These are phyloP conservation scores for Metschnikowia bowlesiae DNA, from an alignment of 805 yeast species.

Conservation along the genomic window DNA sequence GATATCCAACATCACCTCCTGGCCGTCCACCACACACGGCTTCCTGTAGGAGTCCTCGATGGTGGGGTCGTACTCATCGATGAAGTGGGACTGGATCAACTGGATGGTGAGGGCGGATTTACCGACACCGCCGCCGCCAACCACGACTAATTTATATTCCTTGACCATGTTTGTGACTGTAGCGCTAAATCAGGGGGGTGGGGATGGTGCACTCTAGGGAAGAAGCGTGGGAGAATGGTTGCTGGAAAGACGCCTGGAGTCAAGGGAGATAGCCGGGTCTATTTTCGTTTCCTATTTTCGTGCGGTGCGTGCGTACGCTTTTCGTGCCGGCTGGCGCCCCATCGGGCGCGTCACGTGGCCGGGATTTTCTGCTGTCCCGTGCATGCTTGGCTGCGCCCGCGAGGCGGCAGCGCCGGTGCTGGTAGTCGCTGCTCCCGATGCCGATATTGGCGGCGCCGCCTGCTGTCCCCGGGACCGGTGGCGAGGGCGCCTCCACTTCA, in stretches of 20 bases:
- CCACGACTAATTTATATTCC: conserved; percentile 91
- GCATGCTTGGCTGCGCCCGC: too few relatives aligned
- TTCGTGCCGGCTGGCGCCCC: neutral
- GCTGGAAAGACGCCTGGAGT: neutral
- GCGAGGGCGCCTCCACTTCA: neutral
- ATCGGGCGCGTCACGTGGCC: neutral
- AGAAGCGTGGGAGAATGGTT: neutral
- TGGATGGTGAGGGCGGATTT: conserved; percentile 95
- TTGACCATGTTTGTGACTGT: conserved; percentile 35
- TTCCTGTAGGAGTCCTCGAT: conserved; percentile 91
- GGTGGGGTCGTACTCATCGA: conserved; percentile 97
- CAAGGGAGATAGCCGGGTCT: neutral
- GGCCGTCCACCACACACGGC: conserved; percentile 77
- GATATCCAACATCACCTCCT: conserved; percentile 61
- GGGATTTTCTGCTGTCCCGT: too few relatives aligned
- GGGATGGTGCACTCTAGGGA: neutral
- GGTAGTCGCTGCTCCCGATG: too few relatives aligned
- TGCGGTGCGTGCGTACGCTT: conserved; percentile 1
- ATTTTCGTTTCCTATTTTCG: conserved; percentile 1
- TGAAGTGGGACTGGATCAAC: conserved; percentile 89
- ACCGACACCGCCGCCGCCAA: conserved; percentile 99
- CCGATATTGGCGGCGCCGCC: too few relatives aligned
- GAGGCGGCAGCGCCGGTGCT: too few relatives aligned
- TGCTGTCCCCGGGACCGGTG: too few relatives aligned
- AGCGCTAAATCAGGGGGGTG: neutral